Conservation (phyloP, 169 alveolate genomes). For the Plasmodium vivax region DNA sequence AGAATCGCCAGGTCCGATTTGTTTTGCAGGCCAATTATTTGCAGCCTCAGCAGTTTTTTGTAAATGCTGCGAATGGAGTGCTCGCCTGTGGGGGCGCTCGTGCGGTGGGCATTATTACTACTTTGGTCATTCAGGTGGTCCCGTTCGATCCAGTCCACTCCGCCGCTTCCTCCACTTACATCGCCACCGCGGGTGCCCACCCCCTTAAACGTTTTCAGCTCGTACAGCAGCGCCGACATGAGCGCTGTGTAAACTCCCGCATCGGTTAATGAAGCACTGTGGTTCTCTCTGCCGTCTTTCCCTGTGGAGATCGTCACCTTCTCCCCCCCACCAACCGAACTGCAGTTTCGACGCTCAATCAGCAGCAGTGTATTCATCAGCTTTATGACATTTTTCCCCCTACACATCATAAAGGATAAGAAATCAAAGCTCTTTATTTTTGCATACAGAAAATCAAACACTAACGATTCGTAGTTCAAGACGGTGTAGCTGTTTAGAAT, state of each 20-base stretch:
- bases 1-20: slow-evolving; percentile 19
- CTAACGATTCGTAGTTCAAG: slow-evolving; percentile 52
- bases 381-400: slow-evolving; percentile 62
- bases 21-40: slow-evolving; percentile 25
- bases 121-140: not conserved
- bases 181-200: not conserved
- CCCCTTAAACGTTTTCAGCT: slow-evolving; percentile 35
- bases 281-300: not conserved
- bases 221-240: slow-evolving; percentile 46
- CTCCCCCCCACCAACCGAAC: not conserved
- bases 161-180: not conserved
- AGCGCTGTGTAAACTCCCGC: slow-evolving; percentile 15
- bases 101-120: not conserved
- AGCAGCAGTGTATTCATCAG: slow-evolving; percentile 43
- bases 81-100: not conserved
- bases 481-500: slow-evolving; percentile 47
- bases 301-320: not conserved
- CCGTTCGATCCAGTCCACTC: not conserved
- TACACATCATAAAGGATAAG: slow-evolving; percentile 59
- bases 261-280: slow-evolving; percentile 17
- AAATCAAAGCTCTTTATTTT: slow-evolving; percentile 65
- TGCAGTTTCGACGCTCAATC: slow-evolving; percentile 15
- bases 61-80: slow-evolving; percentile 30
- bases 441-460: slow-evolving; percentile 58
- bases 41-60: slow-evolving; percentile 53